Evolutionary conservation across 495 filamentous ascomycete genomes (phyloP).

Genomic region (Jackrogersella minutella): DNA sequence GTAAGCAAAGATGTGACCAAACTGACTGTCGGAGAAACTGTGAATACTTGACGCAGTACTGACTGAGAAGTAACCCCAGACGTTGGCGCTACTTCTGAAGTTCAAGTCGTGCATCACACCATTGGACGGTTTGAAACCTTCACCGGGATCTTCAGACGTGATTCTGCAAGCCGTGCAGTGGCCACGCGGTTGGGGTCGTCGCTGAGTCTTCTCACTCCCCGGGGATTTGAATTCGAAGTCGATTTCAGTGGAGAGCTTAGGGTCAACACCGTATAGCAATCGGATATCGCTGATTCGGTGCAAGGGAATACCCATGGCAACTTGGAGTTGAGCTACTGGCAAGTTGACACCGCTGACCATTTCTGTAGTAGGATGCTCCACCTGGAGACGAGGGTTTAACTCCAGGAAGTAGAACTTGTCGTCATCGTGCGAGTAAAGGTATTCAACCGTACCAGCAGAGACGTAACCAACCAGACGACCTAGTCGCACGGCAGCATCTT

Average conservation of each 20-base stretch:
- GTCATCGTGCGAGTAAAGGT: slow-evolving; percentile 97
- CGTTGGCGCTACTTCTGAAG: slow-evolving; percentile 97
- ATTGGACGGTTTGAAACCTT: slow-evolving; percentile 99
- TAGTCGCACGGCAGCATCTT: slow-evolving; percentile 92
- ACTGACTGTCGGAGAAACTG: slow-evolving; percentile 98
- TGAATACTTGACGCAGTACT: slow-evolving; percentile 96
- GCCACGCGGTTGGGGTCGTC: slow-evolving; percentile 89
- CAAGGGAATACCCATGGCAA: slow-evolving; percentile 98
- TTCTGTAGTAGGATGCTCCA: slow-evolving; percentile 98
- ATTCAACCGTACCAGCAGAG: slow-evolving; percentile 98
- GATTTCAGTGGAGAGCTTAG: slow-evolving; percentile 82
- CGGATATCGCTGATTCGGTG: slow-evolving; percentile 96
- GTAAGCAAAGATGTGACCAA: slow-evolving; percentile 99
- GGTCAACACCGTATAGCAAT: slow-evolving; percentile 94
- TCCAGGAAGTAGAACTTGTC: slow-evolving; percentile 99
- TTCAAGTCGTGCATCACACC: slow-evolving; percentile 99
- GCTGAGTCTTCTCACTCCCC: slow-evolving; percentile 83
- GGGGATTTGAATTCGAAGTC: slow-evolving; percentile 96
- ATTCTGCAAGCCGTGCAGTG: slow-evolving; percentile 99
- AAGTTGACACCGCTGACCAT: slow-evolving; percentile 99
- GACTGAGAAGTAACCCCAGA: slow-evolving; percentile 99
- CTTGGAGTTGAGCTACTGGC: slow-evolving; percentile 95
- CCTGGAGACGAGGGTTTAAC: slow-evolving; percentile 96
- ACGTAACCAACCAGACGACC: slow-evolving; percentile 97
- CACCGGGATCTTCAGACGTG: slow-evolving; percentile 97